These are phyloP conservation scores for Canna indica DNA, from an alignment of 176 grass and related monocot genomes.

Conservation along the genomic window DNA sequence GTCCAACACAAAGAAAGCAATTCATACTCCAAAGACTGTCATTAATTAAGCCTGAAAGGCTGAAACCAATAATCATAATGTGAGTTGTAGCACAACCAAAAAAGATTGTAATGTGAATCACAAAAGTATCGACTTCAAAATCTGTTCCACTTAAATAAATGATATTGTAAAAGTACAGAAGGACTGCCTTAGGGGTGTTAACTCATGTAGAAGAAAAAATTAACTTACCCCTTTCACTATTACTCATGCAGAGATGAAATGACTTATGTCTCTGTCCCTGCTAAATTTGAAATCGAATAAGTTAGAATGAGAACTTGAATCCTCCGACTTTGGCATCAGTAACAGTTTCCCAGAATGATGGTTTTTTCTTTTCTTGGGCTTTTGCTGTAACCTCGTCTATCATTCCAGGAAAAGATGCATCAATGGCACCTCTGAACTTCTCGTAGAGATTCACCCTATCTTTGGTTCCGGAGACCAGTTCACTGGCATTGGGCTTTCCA, in stretches of 20 bases:
- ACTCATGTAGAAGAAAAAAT: too few species aligned
- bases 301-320: conserved; percentile 90
- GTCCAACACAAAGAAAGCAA: too few species aligned
- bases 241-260: neutral
- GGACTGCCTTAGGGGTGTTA: too few species aligned
- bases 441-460: conserved; percentile 78
- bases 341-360: conserved; percentile 69
- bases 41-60: too few species aligned
- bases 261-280: neutral
- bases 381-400: conserved; percentile 53
- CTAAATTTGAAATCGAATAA: neutral
- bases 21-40: too few species aligned
- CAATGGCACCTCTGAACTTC: conserved; percentile 55
- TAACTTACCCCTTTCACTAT: too few species aligned
- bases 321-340: conserved; percentile 51
- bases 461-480: conserved; percentile 70
- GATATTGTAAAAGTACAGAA: too few species aligned
- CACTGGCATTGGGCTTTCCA: conserved; percentile 66
- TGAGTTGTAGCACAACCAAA: too few species aligned
- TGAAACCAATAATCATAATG: too few species aligned
- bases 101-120: too few species aligned
- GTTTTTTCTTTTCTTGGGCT: conserved; percentile 63
- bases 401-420: conserved; percentile 49
- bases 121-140: too few species aligned
- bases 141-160: too few species aligned